Base-by-base conservation (phyloP, 768 basidiomycete species). In the Pleurotus giganteus region DNA sequence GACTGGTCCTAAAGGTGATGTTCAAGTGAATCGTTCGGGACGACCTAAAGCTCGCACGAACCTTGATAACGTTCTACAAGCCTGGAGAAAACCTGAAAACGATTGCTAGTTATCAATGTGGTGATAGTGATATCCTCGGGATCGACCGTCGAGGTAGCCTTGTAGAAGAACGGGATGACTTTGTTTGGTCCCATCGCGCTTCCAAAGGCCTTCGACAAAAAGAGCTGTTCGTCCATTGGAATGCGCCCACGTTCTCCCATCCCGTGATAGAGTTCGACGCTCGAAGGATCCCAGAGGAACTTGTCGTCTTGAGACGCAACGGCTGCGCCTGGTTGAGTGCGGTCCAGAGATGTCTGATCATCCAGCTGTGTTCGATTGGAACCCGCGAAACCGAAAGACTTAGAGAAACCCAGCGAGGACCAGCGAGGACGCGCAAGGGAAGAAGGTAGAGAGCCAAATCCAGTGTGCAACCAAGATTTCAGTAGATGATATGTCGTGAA, bases 131-230 rank as follows among this genome's bases (percentile, higher is more conserved):
- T 83, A 58, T 92, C 91, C 32, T 86, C 79, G 27, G 69, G 61
- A 45, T 83, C 76, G 58, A 86, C 79, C 9, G 63, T 60, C 2
- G 78, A 80, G 9, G 76, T 75, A 2, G 88, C 89, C 49, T 82
- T 81, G 66, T 89, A 91, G 69, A 88, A 92, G 71, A 86, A 94
- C 0, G 92, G 92, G 19, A 90, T 77, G 52, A 92, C 82, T 59
- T 84, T 83, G 63, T 80, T 86, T 0, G 91, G 91, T 32, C 81
- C 80, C 80, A 89, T 82, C 19, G 83, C 82, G 53, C 75, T 75
- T 3, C 86, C 71, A 60, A 91, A 89, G 3, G 84, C 82, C 61
- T 89, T 89, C 17, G 86, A 85, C 9, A 90, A 70, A 52, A 88
- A 76, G 19, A 82, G 67, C 9, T 74, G 74, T 63, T 82, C 79